These are phyloP conservation scores for Brassica carinata DNA, from an alignment of 345 rosid genomes.

Conservation along the genomic window DNA sequence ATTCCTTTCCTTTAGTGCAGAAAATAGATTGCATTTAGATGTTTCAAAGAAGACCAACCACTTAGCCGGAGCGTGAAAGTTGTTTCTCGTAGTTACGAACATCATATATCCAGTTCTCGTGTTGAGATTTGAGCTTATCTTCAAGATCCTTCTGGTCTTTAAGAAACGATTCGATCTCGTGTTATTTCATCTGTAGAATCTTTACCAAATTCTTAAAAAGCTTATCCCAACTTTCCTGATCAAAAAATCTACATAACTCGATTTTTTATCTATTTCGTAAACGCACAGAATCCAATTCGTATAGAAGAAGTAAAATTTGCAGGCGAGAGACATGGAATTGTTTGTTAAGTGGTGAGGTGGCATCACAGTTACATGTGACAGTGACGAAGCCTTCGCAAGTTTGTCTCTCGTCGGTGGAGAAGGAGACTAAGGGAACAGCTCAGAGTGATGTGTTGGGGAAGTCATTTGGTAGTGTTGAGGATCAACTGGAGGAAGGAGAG, in stretches of 20 bases:
- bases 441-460: no score
- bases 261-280: constrained; percentile 33
- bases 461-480: no score
- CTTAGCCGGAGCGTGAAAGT: constrained; percentile 22
- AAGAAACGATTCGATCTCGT: constrained; percentile 60
- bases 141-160: constrained; percentile 56
- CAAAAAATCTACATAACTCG: constrained; percentile 25
- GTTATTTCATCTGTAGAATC: constrained; percentile 56
- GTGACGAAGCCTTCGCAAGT: no score
- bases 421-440: no score
- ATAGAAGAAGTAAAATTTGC: constrained; percentile 10
- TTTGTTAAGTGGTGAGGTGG: no score
- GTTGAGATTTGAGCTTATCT: constrained; percentile 49
- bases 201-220: constrained; percentile 54
- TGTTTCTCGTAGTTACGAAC: constrained; percentile 50
- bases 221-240: constrained; percentile 59
- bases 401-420: no score
- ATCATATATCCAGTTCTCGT: constrained; percentile 52
- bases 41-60: constrained; percentile 40
- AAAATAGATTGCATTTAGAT: constrained; percentile 53
- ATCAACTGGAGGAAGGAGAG: no score
- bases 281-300: not conserved
- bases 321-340: not conserved
- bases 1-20: constrained; percentile 59
- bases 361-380: no score